Conservation (phyloP, 1,284 basidiomycete species). For the Malassezia vespertilionis region DNA sequence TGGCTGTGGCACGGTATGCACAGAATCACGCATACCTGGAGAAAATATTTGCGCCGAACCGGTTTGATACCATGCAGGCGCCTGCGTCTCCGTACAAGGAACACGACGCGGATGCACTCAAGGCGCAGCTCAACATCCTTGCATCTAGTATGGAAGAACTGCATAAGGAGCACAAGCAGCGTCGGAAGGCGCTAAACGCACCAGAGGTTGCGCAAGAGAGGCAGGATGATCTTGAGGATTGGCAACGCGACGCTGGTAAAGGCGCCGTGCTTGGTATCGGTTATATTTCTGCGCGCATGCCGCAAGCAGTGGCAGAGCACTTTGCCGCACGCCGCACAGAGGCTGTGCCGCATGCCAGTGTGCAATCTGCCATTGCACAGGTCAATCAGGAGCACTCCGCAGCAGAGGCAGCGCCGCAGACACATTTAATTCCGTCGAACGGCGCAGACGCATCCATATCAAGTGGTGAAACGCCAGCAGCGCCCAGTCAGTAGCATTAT, state of each 20-base stretch:
- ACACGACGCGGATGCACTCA: slow-evolving; percentile 20
- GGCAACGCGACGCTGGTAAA: slow-evolving; percentile 21
- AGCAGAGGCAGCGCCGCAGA: background rate
- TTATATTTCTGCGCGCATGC: slow-evolving; percentile 24
- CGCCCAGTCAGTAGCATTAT: too few species aligned
- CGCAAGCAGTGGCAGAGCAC: slow-evolving; percentile 4
- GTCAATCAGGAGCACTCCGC: background rate
- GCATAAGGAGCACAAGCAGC: slow-evolving; percentile 1
- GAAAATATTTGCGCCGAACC: slow-evolving; percentile 35
- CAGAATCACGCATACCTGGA: slow-evolving; percentile 39
- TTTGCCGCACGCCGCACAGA: background rate
- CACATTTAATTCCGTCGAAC: too few species aligned
- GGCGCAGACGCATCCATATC: background rate
- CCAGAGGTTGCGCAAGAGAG: slow-evolving; percentile 7
- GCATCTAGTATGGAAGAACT: slow-evolving; percentile 15
- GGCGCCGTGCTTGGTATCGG: slow-evolving; percentile 34
- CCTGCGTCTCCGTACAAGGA: slow-evolving; percentile 31
- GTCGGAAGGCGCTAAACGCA: background rate
- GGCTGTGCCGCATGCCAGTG: background rate
- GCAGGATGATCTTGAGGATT: slow-evolving; percentile 6
- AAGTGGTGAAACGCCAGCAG: too few species aligned
- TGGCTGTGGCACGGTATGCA: slow-evolving; percentile 38
- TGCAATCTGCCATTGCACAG: background rate
- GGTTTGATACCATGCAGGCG: slow-evolving; percentile 29
- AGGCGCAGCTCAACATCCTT: slow-evolving; percentile 16